phyloP scores from a whole-genome alignment of 352 stramenopile genomes.

The Phytophthora brassicae region DNA sequence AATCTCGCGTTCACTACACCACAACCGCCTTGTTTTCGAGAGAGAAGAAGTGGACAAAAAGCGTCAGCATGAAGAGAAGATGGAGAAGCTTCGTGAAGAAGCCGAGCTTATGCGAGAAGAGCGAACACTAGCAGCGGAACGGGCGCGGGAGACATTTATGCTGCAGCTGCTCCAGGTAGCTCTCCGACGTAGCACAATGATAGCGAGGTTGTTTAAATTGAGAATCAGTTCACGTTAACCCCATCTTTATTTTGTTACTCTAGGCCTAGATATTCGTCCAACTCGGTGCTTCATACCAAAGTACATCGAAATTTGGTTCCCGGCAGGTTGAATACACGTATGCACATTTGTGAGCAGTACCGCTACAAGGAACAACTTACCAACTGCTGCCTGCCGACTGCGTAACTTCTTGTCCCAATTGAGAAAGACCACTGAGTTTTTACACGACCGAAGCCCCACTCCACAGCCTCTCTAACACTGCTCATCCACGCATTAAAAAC shows the following conservation, averaged over 20 bases:
- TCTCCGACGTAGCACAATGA: background rate
- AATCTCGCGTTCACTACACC: no score
- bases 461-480: background rate
- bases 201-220: background rate
- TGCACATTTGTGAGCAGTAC: background rate
- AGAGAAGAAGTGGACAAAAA: background rate
- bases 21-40: background rate
- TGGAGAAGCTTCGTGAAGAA: background rate
- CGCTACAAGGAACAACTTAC: background rate
- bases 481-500: background rate
- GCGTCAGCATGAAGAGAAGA: background rate
- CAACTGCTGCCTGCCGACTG: background rate
- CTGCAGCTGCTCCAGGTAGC: background rate
- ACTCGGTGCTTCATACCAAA: background rate
- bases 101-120: background rate
- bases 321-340: background rate
- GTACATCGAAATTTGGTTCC: background rate
- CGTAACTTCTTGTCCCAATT: background rate
- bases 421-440: background rate
- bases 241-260: background rate
- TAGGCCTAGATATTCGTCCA: conserved; percentile 2
- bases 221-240: no score
- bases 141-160: background rate
- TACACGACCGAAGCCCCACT: background rate
- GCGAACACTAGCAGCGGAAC: background rate